Conservation (phyloP, 2,329 filamentous ascomycete genomes). For the Dactylellina haptotyla region DNA sequence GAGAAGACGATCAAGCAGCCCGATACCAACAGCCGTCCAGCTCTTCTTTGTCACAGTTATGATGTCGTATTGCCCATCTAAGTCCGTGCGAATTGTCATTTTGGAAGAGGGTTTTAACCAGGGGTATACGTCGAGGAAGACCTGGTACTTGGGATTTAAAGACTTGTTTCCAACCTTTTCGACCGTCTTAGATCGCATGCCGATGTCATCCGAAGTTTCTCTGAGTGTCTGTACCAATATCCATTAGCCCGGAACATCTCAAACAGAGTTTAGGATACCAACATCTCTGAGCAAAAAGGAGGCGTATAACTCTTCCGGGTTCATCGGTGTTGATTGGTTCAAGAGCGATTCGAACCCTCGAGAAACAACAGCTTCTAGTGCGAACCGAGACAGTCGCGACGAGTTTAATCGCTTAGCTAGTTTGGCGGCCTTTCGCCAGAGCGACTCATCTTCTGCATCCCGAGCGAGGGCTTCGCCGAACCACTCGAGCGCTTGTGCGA, state of each 20-base stretch:
- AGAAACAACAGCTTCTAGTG: constrained; percentile 56
- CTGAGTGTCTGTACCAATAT: constrained; percentile 22
- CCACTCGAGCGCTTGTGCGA: constrained; percentile 58
- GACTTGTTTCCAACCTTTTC: constrained; percentile 46
- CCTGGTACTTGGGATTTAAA: constrained; percentile 48
- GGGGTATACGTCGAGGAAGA: constrained; percentile 44
- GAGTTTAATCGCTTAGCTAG: constrained; percentile 56
- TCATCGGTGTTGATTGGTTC: constrained; percentile 40
- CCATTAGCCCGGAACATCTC: neutral
- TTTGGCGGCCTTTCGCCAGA: constrained; percentile 58
- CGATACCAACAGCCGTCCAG: constrained; percentile 46
- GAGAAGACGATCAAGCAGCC: constrained; percentile 36
- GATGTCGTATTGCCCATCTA: constrained; percentile 32
- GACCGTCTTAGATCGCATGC: constrained; percentile 38
- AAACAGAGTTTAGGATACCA: neutral
- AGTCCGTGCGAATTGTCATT: constrained; percentile 25
- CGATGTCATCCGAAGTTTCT: constrained; percentile 38
- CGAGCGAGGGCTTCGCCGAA: constrained; percentile 56
- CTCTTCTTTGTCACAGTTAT: constrained; percentile 42
- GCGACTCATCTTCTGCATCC: constrained; percentile 56
- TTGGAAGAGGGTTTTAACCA: constrained; percentile 41
- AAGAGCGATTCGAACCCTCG: constrained; percentile 35
- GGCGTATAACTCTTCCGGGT: constrained; percentile 57
- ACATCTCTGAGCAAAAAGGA: constrained; percentile 56
- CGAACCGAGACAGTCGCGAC: constrained; percentile 56